Evolutionary conservation across 805 yeast species (phyloP).

Genomic region (Kuraishia molischiana): DNA sequence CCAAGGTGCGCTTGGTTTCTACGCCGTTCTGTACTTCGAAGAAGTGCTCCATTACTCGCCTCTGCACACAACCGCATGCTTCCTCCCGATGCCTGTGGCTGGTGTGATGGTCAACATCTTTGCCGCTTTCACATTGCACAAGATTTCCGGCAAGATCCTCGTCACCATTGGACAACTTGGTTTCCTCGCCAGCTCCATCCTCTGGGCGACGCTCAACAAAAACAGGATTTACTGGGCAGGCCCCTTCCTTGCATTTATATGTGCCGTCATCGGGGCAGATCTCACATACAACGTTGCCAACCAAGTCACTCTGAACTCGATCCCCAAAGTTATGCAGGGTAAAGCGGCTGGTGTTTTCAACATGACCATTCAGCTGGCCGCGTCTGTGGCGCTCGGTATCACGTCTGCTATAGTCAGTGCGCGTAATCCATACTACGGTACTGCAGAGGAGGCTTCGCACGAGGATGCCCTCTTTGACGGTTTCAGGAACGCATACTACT

Average conservation of each 20-base stretch:
- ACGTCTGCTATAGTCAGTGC: slow-evolving; percentile 28
- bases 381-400: slow-evolving; percentile 31
- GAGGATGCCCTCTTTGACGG: slow-evolving; percentile 18
- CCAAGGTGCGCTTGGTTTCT: slow-evolving; percentile 27
- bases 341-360: slow-evolving; percentile 40
- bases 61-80: slow-evolving; percentile 31
- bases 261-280: slow-evolving; percentile 37
- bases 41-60: slow-evolving; percentile 25
- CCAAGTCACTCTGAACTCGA: slow-evolving; percentile 30
- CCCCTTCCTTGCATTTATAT: slow-evolving; percentile 32
- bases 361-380: slow-evolving; percentile 29
- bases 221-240: slow-evolving; percentile 30
- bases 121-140: slow-evolving; percentile 36
- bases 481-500: slow-evolving; percentile 26
- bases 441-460: slow-evolving; percentile 13
- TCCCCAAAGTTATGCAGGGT: slow-evolving; percentile 26
- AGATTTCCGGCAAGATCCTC: slow-evolving; percentile 28
- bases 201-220: slow-evolving; percentile 31
- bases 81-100: slow-evolving; percentile 31
- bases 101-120: slow-evolving; percentile 33
- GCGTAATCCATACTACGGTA: slow-evolving; percentile 20
- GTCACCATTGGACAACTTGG: slow-evolving; percentile 24
- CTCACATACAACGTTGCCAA: slow-evolving; percentile 34
- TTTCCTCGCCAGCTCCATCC: slow-evolving; percentile 23
- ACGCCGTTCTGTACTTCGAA: slow-evolving; percentile 33